Evolutionary conservation across 352 stramenopile genomes (phyloP).

Genomic region (Globisporangium okanoganense): DNA sequence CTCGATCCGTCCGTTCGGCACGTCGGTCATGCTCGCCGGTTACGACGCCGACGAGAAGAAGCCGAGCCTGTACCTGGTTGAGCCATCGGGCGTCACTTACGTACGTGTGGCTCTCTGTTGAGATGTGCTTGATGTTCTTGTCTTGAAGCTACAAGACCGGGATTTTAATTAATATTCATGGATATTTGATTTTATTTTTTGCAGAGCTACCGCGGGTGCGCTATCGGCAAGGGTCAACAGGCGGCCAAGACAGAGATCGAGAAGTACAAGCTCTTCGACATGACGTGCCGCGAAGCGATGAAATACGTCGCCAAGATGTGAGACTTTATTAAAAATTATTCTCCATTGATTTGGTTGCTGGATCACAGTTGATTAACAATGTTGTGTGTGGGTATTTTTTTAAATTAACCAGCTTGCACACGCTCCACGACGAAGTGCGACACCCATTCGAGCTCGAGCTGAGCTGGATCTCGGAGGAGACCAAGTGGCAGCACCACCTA

Average conservation of each 20-base stretch:
- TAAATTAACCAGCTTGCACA: constrained; percentile 90
- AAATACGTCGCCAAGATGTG: constrained; percentile 98
- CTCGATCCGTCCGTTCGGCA: constrained; percentile 96
- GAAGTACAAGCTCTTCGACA: constrained; percentile 95
- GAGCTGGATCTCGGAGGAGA: constrained; percentile 96
- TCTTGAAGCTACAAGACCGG: too few relatives aligned
- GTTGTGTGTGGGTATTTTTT: too few relatives aligned
- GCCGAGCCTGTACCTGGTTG: constrained; percentile 88
- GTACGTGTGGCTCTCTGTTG: constrained; percentile 43
- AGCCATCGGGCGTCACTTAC: constrained; percentile 90
- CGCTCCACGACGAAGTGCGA: constrained; percentile 95
- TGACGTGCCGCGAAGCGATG: constrained; percentile 94
- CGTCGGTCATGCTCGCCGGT: constrained; percentile 92
- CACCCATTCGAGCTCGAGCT: constrained; percentile 98
- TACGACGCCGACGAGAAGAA: constrained; percentile 94
- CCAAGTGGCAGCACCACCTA: constrained; percentile 92
- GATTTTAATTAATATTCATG: too few relatives aligned
- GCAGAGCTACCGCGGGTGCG: constrained; percentile 96
- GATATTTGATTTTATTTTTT: neutral
- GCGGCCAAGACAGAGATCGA: constrained; percentile 99
- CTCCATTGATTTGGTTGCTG: neutral
- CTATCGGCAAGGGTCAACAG: constrained; percentile 97
- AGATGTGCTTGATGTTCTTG: neutral
- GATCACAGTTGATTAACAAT: neutral
- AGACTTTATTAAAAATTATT: constrained; percentile 15